Percentiles rank a stretch among this genome's conserved stretches.
Conservation (phyloP, 306 rosid species). For the Crotalaria pallida region DNA sequence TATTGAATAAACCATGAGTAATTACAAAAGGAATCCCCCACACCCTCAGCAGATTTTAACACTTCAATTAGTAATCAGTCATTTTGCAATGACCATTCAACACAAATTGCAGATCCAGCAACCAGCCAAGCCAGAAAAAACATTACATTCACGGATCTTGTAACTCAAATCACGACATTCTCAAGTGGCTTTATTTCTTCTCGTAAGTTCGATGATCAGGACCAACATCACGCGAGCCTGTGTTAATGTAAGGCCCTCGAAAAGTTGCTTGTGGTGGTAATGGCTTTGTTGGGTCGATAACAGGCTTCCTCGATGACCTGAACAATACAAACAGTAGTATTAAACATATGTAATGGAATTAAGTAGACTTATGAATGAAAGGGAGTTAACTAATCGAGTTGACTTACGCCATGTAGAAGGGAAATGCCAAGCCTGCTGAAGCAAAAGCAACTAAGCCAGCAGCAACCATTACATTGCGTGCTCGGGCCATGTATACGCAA, state of each 20-base stretch:
- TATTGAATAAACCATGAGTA: neutral
- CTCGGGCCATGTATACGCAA: conserved; percentile 38
- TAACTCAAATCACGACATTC: neutral
- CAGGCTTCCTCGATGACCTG: conserved; percentile 81
- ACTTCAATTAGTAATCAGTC: no score
- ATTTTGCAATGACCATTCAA: neutral
- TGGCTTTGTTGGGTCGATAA: conserved; percentile 78
- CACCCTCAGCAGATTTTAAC: neutral
- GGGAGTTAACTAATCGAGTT: neutral
- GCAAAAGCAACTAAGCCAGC: conserved; percentile 64
- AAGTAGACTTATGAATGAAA: neutral
- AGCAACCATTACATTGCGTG: conserved; percentile 66
- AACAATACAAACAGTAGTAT: neutral
- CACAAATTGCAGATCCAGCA: neutral
- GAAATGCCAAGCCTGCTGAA: conserved; percentile 78
- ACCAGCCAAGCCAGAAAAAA: neutral
- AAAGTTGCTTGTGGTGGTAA: conserved; percentile 90
- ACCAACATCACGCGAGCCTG: conserved; percentile 86
- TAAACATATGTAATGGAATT: conserved; percentile 4
- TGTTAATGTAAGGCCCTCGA: conserved; percentile 94
- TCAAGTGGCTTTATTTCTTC: conserved; percentile 49
- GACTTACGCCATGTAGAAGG: conserved; percentile 97
- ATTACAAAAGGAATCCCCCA: neutral
- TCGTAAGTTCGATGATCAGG: conserved; percentile 56
- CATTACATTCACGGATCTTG: neutral